A percentile compares a stretch with the other conserved stretches of the same genome.
phyloP scores from a whole-genome alignment of 257 asterid genomes.

The Solanum virginianum region DNA sequence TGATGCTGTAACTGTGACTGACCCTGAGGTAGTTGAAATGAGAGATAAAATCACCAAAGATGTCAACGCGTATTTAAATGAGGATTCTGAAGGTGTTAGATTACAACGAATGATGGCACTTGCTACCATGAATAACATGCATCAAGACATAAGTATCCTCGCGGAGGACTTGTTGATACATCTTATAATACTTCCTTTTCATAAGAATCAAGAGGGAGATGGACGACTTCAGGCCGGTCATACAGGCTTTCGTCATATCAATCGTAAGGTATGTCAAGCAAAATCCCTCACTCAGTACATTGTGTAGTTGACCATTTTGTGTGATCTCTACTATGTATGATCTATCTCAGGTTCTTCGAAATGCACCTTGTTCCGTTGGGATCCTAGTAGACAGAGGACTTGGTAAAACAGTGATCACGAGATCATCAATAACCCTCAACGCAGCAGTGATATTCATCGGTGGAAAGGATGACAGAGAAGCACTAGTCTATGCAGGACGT shows the following conservation, averaged over 20 bases:
- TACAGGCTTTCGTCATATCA: slow-evolving; percentile 70
- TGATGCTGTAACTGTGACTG: slow-evolving; percentile 51
- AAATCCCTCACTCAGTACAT: not conserved
- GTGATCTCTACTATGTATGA: not conserved
- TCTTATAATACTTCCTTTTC: slow-evolving; percentile 66
- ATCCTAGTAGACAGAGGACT: slow-evolving; percentile 82
- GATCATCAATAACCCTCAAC: slow-evolving; percentile 37
- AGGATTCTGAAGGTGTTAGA: slow-evolving; percentile 44
- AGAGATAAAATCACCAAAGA: slow-evolving; percentile 38
- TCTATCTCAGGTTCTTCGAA: slow-evolving; percentile 49
- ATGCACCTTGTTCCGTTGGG: slow-evolving; percentile 81
- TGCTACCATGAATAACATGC: slow-evolving; percentile 58
- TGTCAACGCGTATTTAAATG: slow-evolving; percentile 24
- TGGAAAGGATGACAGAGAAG: slow-evolving; percentile 88
- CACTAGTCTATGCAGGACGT: slow-evolving; percentile 71
- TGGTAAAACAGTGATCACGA: slow-evolving; percentile 36
- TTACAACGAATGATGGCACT: slow-evolving; percentile 61
- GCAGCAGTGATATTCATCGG: slow-evolving; percentile 94
- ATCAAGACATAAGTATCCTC: slow-evolving; percentile 69
- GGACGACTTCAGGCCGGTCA: slow-evolving; percentile 59
- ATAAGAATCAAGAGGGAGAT: slow-evolving; percentile 56
- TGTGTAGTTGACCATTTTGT: not conserved
- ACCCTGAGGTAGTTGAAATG: slow-evolving; percentile 45
- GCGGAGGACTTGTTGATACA: slow-evolving; percentile 66
- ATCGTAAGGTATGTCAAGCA: slow-evolving; percentile 49